phyloP scores from a whole-genome alignment of 306 rosid species.

The Prunus mume region DNA sequence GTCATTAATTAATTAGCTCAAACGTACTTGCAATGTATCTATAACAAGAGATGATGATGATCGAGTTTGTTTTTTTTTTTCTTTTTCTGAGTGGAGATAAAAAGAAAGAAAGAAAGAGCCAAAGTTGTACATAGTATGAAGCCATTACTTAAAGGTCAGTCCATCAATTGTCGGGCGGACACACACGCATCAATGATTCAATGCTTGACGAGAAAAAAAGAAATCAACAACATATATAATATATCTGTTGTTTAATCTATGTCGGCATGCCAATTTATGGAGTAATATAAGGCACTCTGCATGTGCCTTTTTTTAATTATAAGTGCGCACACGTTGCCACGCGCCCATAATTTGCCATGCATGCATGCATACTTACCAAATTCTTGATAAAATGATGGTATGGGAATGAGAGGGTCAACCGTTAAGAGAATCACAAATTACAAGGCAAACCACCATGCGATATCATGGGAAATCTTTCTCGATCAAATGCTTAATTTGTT shows the following conservation, averaged over 20 bases:
- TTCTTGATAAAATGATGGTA: background rate
- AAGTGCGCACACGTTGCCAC: background rate
- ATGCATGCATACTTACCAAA: background rate
- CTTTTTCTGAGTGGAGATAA: no score
- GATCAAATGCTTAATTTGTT: slow-evolving; percentile 20
- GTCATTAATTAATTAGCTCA: no score
- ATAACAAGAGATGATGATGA: no score
- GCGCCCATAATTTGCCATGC: slow-evolving; percentile 6
- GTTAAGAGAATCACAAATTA: slow-evolving; percentile 8
- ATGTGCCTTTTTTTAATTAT: background rate
- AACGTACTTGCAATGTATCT: no score
- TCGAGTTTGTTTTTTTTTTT: no score
- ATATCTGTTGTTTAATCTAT: background rate
- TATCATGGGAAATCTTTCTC: slow-evolving; percentile 17
- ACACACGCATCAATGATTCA: background rate
- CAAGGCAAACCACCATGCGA: slow-evolving; percentile 10
- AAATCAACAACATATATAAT: background rate
- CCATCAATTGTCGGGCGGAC: slow-evolving; percentile 23
- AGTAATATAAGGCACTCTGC: slow-evolving; percentile 5
- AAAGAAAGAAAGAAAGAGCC: no score
- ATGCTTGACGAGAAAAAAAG: background rate
- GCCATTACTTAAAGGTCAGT: background rate
- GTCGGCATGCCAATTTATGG: slow-evolving; percentile 21
- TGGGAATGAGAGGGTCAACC: slow-evolving; percentile 22
- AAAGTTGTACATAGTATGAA: background rate